Evolutionary conservation across 1,139 yeast genomes (phyloP).

Genomic region (Pichia sp.): DNA sequence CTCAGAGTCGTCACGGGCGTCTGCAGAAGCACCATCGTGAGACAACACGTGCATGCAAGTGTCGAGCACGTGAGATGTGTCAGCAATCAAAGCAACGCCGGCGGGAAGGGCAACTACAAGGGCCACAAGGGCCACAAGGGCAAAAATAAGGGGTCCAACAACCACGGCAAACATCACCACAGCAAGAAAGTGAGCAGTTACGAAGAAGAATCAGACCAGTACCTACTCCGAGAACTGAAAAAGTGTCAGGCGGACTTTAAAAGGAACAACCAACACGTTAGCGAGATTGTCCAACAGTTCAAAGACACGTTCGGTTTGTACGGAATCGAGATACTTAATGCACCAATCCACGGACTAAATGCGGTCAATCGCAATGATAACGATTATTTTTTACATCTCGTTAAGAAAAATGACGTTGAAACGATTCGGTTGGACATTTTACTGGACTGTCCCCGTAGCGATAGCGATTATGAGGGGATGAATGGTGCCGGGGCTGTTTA

Average conservation of each 20-base stretch:
- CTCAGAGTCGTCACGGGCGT: no score
- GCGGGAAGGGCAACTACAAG: no score
- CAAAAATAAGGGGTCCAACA: no score
- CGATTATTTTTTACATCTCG: conserved; percentile 10
- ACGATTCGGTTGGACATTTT: conserved; percentile 11
- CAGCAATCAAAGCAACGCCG: no score
- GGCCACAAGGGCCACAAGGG: no score
- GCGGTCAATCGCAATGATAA: conserved; percentile 1
- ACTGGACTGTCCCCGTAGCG: conserved; percentile 2
- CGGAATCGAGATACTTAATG: conserved; percentile 11
- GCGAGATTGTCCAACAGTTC: conserved; percentile 9
- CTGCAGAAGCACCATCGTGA: no score
- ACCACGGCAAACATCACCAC: no score
- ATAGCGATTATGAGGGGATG: not conserved
- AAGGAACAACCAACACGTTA: conserved; percentile 4
- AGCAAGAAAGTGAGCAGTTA: no score
- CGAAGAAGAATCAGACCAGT: conserved; percentile 11
- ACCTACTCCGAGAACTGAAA: conserved; percentile 9
- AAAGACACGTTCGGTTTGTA: conserved; percentile 6
- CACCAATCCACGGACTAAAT: conserved; percentile 10
- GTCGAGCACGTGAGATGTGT: no score
- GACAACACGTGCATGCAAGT: no score
- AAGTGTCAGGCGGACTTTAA: not conserved
- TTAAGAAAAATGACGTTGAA: not conserved
- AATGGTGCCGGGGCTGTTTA: no score